Evolutionary conservation across 2,329 filamentous ascomycete species (phyloP), one percentile per base, ranked within the genome.

Genomic region (Talaromyces verruculosus): DNA sequence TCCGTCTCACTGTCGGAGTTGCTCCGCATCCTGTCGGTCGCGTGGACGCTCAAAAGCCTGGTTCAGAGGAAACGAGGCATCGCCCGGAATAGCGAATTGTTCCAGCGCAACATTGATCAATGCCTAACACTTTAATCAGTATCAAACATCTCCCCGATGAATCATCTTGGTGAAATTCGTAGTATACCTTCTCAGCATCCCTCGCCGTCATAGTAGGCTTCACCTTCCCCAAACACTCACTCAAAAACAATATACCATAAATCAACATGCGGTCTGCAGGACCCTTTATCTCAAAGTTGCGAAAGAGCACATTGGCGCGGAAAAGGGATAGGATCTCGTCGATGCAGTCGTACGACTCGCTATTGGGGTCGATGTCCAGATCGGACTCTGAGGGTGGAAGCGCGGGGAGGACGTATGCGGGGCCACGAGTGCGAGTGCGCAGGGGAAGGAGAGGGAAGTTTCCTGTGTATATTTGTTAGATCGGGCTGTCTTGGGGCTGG

Each of bases 201-300:
- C 87, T 85, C 67, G 87, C 81, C 51, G 79, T 81, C 81, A 92
- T 90, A 53, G 79, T 82, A 13, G 92, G 90, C 82, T 89, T 92
- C 76, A 98, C 93, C 85, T 95, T 96, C 73, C 85, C 84, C 76
- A 99, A 82, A 73, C 92, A 93, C 79, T 98, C 93, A 80, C 90
- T 94, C 74, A 98, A 86, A 80, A 94, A 98, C 76, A 96, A 86
- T 78, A 97, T 99, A 69, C 94, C 94, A 82, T 99, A 99, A 75
- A 98, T 93, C 71, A 99, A 85, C 75, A 98, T 88, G 47, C 95
- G 87, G 81, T 99, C 95, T 66, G 95, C 94, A 30, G 92, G 91
- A 15, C 95, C 95, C 81, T 97, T 94, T 83, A 98, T 96, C 84
- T 98, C 95, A 75, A 99, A 99, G 85, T 98, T 99, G 75, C 95